Evolutionary conservation across 306 rosid species (phyloP), one percentile per base, ranked within the genome.

Genomic region (Cucumis melo): DNA sequence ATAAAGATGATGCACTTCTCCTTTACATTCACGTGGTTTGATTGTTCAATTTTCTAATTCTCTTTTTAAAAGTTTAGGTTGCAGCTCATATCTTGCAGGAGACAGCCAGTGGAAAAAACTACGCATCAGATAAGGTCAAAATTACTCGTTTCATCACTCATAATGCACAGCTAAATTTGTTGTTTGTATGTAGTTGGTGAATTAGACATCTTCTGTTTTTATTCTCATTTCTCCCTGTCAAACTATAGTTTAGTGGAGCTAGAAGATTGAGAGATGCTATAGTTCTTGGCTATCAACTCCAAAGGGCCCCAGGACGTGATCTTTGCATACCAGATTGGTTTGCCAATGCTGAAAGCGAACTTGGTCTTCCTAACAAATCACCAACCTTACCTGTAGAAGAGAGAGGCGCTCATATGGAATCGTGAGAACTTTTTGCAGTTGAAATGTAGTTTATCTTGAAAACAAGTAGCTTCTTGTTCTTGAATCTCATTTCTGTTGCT

Each of bases 201-300:
- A 42, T 23, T 10, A 71, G 13, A 48, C 75, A 71, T 15, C 57
- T 44, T 70, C 39, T 41, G 19, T 48, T 42, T 55, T 67, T 71
- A 71, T 71, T 56, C 14, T 44, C 23, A 66, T 24, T 72, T 71
- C 41, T 41, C 73, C 20, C 19, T 23, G 15, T 81, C 73, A 64
- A 81, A 77, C 58, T 90, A 73, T 77, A 92, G 99, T 89, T 90
- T 80, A 94, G 99, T 15, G 99, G 99, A 14, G 97, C 96, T 44
- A 89, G 98, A 82, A 92, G 99, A 79, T 83, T 94, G 84, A 88
- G 98, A 21, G 99, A 94, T 85, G 99, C 99, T 46, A 94, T 94
- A 78, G 85, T 94, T 86, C 99, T 94, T 74, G 99, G 99, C 42
- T 94, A 94, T 89, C 96, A 94, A 89, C 98, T 94, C 54, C 99